Percentiles rank a stretch among this genome's conserved stretches.
Conservation (phyloP, 495 filamentous ascomycete species). For the Trichoderma virens region DNA sequence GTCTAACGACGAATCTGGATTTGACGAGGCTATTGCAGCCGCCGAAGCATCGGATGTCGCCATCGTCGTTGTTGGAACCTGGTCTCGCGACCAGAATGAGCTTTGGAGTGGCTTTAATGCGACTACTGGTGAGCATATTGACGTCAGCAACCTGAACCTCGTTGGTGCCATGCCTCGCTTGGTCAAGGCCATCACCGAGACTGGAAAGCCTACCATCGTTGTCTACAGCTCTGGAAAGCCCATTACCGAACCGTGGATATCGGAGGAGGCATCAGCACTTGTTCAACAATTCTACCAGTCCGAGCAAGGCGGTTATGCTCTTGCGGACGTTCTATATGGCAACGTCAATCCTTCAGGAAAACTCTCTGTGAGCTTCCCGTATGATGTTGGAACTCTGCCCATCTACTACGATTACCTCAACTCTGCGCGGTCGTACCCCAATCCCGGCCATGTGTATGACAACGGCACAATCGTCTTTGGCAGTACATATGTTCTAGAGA, state of each 20-base stretch:
- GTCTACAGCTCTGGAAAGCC: slow-evolving; percentile 65
- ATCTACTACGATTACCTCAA: slow-evolving; percentile 67
- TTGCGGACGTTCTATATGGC: slow-evolving; percentile 77
- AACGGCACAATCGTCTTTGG: slow-evolving; percentile 59
- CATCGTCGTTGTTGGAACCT: slow-evolving; percentile 64
- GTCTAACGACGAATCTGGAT: slow-evolving; percentile 57
- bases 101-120: slow-evolving; percentile 63
- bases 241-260: slow-evolving; percentile 61
- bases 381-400: slow-evolving; percentile 55
- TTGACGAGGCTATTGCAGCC: slow-evolving; percentile 52
- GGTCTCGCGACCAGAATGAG: slow-evolving; percentile 60
- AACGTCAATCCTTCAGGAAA: slow-evolving; percentile 70
- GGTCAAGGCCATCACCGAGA: slow-evolving; percentile 54
- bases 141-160: slow-evolving; percentile 51
- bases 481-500: slow-evolving; percentile 56
- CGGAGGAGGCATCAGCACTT: slow-evolving; percentile 48
- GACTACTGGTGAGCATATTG: slow-evolving; percentile 65
- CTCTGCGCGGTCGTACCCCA: slow-evolving; percentile 46
- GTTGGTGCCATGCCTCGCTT: slow-evolving; percentile 63
- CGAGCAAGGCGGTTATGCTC: slow-evolving; percentile 67
- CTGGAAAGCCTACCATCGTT: slow-evolving; percentile 59
- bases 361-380: slow-evolving; percentile 51
- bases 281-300: slow-evolving; percentile 67
- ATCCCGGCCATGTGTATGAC: slow-evolving; percentile 37
- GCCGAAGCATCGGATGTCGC: slow-evolving; percentile 61